Base-by-base conservation (phyloP, 345 rosid genomes). In the Pugionium cornutum region DNA sequence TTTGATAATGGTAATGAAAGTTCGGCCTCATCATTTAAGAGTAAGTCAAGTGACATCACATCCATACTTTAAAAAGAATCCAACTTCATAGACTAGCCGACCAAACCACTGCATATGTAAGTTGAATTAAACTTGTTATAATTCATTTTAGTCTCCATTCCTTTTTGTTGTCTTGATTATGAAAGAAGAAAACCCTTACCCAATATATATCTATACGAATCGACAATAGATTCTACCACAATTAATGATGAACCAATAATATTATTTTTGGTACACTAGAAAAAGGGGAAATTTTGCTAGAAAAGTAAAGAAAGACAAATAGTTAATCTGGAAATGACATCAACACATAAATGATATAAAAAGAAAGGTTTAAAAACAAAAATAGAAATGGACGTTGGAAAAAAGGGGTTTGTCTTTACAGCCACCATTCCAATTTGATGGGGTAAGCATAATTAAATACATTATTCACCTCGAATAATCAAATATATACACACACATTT, bases 321-420 rank as follows among this genome's bases (percentile, higher is more conserved):
- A 30, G 30, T 51, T 34, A 34, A 36, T 10, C 2, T 47, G 4
- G 44, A 37, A 45, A 36, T 35, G 50, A 10, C 39, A 34, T 47
- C 64, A 49, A 49, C 52, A 53, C 7, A 34, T 4, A 35, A 33
- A 45, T 54, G 64, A 65, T 66, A 49, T 57, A 69, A 41, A 49
- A 62, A 66, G 33, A 60, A 62, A 25, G 29, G 47, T 37, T n/a
- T 53, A n/a, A 25, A 41, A 48, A 67, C 47, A 37, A 35, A 11
- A 49, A 41, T 28, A 52, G 47, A 39, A 62, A 11, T 36, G 43
- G 32, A 27, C 32, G 18, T 32, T 55, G 32, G 37, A 36, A 40
- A 58, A 75, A 80, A 74, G 78, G 6, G 32, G 59, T 10, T 30
- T 1, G 58, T 9, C 81, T 80, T 80, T 80, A 72, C 81, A 77